Conservation (phyloP, 495 filamentous ascomycete genomes). For the Aspergillus sclerotioniger region DNA sequence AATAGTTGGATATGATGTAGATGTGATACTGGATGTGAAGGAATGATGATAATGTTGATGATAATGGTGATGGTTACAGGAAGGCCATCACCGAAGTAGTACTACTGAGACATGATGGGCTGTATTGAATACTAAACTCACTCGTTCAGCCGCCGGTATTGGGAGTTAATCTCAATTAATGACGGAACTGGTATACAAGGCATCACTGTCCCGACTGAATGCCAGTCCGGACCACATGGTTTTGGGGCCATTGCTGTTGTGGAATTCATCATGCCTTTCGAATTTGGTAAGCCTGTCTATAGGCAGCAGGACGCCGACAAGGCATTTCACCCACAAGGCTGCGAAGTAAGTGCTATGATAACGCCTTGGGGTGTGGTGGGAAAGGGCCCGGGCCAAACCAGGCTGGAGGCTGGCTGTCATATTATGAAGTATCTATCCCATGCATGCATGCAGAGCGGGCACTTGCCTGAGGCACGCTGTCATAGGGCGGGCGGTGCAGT, state of each 20-base stretch:
- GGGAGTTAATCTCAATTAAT: no score
- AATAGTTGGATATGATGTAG: no score
- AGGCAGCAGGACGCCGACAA: slow-evolving; percentile 6
- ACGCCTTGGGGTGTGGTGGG: slow-evolving; percentile 11
- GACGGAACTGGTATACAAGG: no score
- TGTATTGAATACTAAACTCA: no score
- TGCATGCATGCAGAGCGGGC: background rate
- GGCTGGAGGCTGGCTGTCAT: slow-evolving; percentile 5
- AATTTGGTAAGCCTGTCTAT: background rate
- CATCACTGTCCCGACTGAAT: no score
- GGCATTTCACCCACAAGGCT: slow-evolving; percentile 12
- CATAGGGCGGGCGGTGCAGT: background rate
- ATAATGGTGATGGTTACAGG: no score
- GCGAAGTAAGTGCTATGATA: background rate
- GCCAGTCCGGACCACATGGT: no score
- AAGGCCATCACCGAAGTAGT: no score
- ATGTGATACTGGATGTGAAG: no score
- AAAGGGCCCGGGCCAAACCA: slow-evolving; percentile 11
- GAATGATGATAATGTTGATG: no score
- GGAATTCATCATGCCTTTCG: background rate
- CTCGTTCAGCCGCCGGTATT: no score
- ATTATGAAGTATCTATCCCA: background rate
- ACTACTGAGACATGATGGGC: no score
- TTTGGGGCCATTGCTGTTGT: background rate
- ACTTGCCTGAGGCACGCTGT: background rate